Evolutionary conservation across 108 stramenopile genomes (phyloP).

Genomic region (Parietichytrium sp.): DNA sequence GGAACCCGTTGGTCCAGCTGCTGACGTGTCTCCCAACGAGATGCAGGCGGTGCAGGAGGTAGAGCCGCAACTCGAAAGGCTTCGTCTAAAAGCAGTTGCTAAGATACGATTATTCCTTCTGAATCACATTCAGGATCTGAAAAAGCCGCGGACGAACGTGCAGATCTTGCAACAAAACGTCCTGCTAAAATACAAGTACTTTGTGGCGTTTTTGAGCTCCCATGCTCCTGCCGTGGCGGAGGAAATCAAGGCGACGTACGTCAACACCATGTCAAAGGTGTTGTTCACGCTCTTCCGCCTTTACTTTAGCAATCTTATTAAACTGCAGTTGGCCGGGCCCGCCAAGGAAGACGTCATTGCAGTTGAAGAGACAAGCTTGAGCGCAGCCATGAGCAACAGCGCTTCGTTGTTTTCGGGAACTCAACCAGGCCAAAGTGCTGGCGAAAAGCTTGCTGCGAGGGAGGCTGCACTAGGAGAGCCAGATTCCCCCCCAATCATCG

Average conservation of each 20-base stretch:
- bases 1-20: conserved; percentile 51
- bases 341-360: conserved; percentile 87
- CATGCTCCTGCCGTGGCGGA: conserved; percentile 81
- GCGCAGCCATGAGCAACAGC: neutral
- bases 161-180: conserved; percentile 90
- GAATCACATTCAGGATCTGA: conserved; percentile 54
- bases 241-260: conserved; percentile 85
- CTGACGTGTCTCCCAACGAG: conserved; percentile 69
- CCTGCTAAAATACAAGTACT: conserved; percentile 77
- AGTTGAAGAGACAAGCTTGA: conserved; percentile 59
- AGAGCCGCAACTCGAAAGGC: conserved; percentile 75
- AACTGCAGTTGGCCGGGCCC: conserved; percentile 79
- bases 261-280: conserved; percentile 88
- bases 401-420: conserved; percentile 21
- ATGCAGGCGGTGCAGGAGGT: conserved; percentile 87
- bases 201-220: conserved; percentile 82
- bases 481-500: conserved; percentile 74
- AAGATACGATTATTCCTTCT: conserved; percentile 81
- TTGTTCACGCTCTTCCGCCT: conserved; percentile 84
- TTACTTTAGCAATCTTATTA: conserved; percentile 86
- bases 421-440: neutral
- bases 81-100: conserved; percentile 79
- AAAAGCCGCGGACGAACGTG: conserved; percentile 87
- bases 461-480: conserved; percentile 54
- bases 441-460: conserved; percentile 43